Conservation (phyloP, 495 filamentous ascomycete genomes). For the Trichoderma virens region DNA sequence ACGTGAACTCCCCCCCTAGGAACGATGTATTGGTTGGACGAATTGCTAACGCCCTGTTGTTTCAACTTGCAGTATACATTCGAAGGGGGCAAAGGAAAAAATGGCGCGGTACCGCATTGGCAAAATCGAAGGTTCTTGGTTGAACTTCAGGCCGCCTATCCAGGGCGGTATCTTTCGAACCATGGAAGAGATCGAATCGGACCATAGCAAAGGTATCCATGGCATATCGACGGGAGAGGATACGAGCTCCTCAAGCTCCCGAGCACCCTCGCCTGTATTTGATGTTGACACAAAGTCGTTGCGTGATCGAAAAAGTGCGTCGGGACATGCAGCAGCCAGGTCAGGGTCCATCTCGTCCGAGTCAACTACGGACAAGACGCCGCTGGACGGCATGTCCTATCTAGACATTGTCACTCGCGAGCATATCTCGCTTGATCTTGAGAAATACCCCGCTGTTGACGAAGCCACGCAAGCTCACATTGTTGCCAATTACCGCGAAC, state of each 20-base stretch:
- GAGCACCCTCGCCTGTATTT: slow-evolving; percentile 58
- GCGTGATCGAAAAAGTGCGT: not conserved
- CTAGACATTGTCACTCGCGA: slow-evolving; percentile 68
- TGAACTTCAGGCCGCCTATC: slow-evolving; percentile 84
- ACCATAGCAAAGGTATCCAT: slow-evolving; percentile 17
- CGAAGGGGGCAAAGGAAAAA: slow-evolving; percentile 60
- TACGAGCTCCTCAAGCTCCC: slow-evolving; percentile 30
- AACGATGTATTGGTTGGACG: not conserved
- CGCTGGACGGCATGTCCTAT: slow-evolving; percentile 46
- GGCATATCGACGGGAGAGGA: slow-evolving; percentile 20
- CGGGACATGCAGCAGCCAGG: slow-evolving; percentile 14
- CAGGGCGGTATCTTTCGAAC: slow-evolving; percentile 80
- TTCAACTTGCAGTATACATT: slow-evolving; percentile 61
- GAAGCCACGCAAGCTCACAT: slow-evolving; percentile 67
- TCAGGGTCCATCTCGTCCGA: slow-evolving; percentile 33
- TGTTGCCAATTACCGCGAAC: slow-evolving; percentile 66
- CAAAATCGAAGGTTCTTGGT: slow-evolving; percentile 71
- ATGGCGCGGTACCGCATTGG: slow-evolving; percentile 86
- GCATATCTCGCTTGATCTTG: slow-evolving; percentile 66
- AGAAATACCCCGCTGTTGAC: slow-evolving; percentile 79
- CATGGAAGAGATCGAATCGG: slow-evolving; percentile 27
- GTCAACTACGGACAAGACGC: slow-evolving; percentile 37
- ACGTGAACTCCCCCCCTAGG: slow-evolving; percentile 30
- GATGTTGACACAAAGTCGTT: slow-evolving; percentile 34
- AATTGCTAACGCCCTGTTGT: not conserved